Base-by-base conservation (phyloP, 257 asterid species). In the Asclepias syriaca region DNA sequence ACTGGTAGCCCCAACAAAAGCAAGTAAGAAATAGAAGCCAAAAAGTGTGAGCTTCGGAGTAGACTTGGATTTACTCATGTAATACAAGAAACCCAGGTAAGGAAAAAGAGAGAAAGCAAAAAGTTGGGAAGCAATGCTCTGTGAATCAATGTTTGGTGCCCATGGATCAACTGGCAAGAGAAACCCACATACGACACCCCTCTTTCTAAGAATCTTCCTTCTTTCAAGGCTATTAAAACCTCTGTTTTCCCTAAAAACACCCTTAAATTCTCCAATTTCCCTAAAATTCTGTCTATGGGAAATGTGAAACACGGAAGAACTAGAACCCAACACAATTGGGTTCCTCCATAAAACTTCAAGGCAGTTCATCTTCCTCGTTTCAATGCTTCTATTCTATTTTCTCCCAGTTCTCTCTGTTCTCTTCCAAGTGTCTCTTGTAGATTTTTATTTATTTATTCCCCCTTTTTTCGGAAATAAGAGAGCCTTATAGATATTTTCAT, bases 1-100 rank as follows among this genome's bases (percentile, higher is more conserved):
- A 95, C 97, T 90, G 13, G 99, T 90, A 68, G 94, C 98, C 64
- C 89, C 97, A 66, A 93, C 97, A 75, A 90, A 92, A 39, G 89
- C 96, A 69, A 88, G 96, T 87, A 90, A 83, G 92, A 93, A 90
- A 79, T 91, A 94, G 89, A 89, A 94, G 43, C 98, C 98, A 70
- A 94, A 90, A 66, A 94, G 93, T n/a, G 98, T 90, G 80, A 90
- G 98, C 61, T 81, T 89, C 40, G 99, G 99, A 8, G 95, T 88
- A 74, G 97, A 83, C 34, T 88, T 88, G 50, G 98, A 95, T 82
- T 88, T 92, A 84, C 96, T 87, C 75, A 92, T 81, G 75, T 86
- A 87, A 74, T 95, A 95, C 86, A 95, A 79, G 83, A 94, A 94
- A 55, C 96, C 97, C 66, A 94, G 58, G 60, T 89, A 91, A 49